phyloP scores from a whole-genome alignment of 352 stramenopile genomes.

The Globisporangium recalcitrans region DNA sequence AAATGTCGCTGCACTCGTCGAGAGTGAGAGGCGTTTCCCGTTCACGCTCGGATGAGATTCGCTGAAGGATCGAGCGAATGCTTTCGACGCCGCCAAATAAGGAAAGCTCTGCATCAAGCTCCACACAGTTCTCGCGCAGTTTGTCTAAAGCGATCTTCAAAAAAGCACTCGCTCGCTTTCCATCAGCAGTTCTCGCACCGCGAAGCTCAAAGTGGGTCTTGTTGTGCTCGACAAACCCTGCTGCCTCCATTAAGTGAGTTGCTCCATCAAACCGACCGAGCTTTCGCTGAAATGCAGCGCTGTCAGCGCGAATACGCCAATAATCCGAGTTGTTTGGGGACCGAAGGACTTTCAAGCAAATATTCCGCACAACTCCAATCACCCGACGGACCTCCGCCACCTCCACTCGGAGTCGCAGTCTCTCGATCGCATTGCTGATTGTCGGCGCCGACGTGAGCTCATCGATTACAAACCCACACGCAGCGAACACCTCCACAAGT shows the following conservation, averaged over 20 bases:
- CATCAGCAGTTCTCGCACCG: conserved; percentile 31
- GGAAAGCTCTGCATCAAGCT: conserved; percentile 50
- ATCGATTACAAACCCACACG: conserved; percentile 68
- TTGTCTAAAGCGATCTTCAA: conserved; percentile 34
- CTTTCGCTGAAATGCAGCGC: conserved; percentile 50
- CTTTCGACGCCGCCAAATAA: conserved; percentile 65
- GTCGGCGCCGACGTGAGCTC: conserved; percentile 50
- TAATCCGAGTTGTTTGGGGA: conserved; percentile 74
- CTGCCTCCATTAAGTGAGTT: conserved; percentile 44
- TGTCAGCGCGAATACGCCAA: conserved; percentile 59
- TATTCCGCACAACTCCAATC: conserved; percentile 38
- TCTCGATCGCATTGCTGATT: conserved; percentile 49
- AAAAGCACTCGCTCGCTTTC: conserved; percentile 40
- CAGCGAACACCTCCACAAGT: conserved; percentile 49
- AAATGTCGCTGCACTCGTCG: conserved; percentile 36
- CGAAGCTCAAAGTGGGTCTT: conserved; percentile 53
- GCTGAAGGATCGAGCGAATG: conserved; percentile 47
- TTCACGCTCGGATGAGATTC: conserved; percentile 28
- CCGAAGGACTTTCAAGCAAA: conserved; percentile 63
- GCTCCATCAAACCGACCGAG: conserved; percentile 58
- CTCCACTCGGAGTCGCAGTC: conserved; percentile 45
- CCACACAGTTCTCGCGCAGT: conserved; percentile 42
- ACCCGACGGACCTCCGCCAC: conserved; percentile 46
- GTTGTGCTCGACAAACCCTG: conserved; percentile 52
- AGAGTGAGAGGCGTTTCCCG: conserved; percentile 26